Conservation (phyloP, 2,329 filamentous ascomycete species). For the Epichloe festucae region DNA sequence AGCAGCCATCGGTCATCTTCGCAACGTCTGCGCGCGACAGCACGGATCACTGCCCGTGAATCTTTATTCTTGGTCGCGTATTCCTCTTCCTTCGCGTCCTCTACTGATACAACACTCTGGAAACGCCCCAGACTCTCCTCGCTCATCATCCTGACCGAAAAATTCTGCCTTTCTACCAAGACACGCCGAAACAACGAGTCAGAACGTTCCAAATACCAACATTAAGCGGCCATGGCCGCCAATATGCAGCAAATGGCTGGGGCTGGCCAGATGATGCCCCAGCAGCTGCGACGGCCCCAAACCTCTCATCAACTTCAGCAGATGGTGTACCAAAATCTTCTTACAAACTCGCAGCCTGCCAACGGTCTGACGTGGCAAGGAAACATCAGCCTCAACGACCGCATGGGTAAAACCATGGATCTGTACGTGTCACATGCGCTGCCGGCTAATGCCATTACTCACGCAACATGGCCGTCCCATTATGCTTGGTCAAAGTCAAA, state of each 20-base stretch:
- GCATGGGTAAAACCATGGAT: conserved; percentile 29
- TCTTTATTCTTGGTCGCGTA: neutral
- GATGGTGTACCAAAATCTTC: conserved; percentile 27
- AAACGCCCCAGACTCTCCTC: neutral
- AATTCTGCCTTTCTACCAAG: neutral
- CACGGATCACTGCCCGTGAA: neutral
- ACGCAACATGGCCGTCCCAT: neutral
- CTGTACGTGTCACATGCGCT: conserved; percentile 22
- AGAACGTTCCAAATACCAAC: neutral
- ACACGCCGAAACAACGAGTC: neutral
- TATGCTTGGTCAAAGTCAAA: neutral
- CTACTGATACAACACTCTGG: neutral
- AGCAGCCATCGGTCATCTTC: neutral
- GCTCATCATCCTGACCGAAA: neutral
- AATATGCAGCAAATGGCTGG: conserved; percentile 45
- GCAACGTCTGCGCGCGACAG: neutral
- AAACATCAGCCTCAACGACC: conserved; percentile 24
- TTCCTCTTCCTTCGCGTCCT: neutral
- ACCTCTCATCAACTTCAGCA: conserved; percentile 21
- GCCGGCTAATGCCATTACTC: neutral
- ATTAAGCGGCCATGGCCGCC: conserved; percentile 42
- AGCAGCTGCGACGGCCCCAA: conserved; percentile 24
- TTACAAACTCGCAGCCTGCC: conserved; percentile 19
- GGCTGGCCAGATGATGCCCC: conserved; percentile 32
- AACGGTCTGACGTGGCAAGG: conserved; percentile 27